Percentiles rank a stretch among this genome's conserved stretches.
These are phyloP conservation scores for Eutrema japonicum DNA, from an alignment of 345 rosid genomes.

Conservation along the genomic window DNA sequence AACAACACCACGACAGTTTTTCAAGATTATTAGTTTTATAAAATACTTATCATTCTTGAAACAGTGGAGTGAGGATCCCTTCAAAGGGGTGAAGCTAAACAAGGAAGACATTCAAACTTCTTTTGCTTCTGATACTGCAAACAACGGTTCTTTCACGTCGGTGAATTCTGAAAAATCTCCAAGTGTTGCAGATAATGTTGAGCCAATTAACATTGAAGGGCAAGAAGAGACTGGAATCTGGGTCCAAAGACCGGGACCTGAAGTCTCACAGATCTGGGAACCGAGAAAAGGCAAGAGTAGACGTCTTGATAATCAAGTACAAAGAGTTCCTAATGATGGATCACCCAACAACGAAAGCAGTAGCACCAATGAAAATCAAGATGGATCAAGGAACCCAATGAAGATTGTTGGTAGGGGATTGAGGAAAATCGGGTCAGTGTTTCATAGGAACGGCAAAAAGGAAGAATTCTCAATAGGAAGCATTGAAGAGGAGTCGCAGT, in stretches of 20 bases:
- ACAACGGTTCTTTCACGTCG: conserved; percentile 54
- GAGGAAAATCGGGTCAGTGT: conserved; percentile 54
- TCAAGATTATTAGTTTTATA: too few species aligned
- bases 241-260: conserved; percentile 87
- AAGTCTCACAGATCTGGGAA: conserved; percentile 77
- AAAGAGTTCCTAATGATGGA: conserved; percentile 46
- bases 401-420: conserved; percentile 55
- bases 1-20: too few species aligned
- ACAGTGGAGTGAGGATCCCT: too few species aligned
- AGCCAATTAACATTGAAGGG: conserved; percentile 78
- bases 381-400: conserved; percentile 45
- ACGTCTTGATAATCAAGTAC: conserved; percentile 54
- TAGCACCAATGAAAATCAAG: conserved; percentile 55
- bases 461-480: conserved; percentile 46
- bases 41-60: too few species aligned
- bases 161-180: conserved; percentile 48
- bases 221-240: conserved; percentile 69
- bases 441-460: conserved; percentile 52
- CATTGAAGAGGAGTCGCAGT: conserved; percentile 48
- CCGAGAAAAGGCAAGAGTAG: conserved; percentile 81
- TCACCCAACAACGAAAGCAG: conserved; percentile 54
- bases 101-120: too few species aligned
- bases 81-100: too few species aligned
- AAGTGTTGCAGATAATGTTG: conserved; percentile 58
- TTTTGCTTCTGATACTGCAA: conserved; percentile 47